Evolutionary conservation across 352 stramenopile species (phyloP).

Genomic region (Pythium myriotylum): DNA sequence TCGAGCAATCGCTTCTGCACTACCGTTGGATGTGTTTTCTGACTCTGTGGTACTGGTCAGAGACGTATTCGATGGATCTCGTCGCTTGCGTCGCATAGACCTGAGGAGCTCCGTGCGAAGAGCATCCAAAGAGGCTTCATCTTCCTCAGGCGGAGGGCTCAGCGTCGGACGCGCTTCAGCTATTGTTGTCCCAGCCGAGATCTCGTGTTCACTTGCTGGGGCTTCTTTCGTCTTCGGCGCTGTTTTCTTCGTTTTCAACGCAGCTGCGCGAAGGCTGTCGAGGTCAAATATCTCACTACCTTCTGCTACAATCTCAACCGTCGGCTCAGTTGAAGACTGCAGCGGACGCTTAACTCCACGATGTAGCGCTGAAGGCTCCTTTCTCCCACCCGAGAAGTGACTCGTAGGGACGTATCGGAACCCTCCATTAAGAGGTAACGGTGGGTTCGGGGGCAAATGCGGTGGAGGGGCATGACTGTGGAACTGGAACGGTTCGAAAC

Average conservation of each 20-base stretch:
- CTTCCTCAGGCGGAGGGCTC: background rate
- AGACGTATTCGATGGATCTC: background rate
- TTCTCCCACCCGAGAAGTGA: background rate
- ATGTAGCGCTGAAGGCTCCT: background rate
- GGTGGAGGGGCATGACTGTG: background rate
- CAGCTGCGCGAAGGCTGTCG: slow-evolving; percentile 66
- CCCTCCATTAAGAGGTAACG: slow-evolving; percentile 9
- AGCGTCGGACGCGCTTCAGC: too few species aligned
- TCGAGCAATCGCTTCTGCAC: too few species aligned
- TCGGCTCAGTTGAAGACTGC: slow-evolving; percentile 3
- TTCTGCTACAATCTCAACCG: background rate
- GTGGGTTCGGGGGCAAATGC: background rate
- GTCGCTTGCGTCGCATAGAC: slow-evolving; percentile 12
- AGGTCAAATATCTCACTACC: slow-evolving; percentile 45
- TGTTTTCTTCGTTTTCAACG: slow-evolving; percentile 54
- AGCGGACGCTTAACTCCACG: slow-evolving; percentile 17
- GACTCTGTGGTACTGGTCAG: background rate
- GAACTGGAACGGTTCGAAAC: slow-evolving; percentile 51
- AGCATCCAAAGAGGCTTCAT: slow-evolving; percentile 17
- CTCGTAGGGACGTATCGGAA: slow-evolving; percentile 22
- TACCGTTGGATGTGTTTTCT: background rate
- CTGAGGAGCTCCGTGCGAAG: slow-evolving; percentile 14
- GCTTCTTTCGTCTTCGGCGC: background rate
- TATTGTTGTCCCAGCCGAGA: too few species aligned
- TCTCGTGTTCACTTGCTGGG: background rate